Percentiles rank a stretch among this genome's conserved stretches.
Evolutionary conservation across 306 rosid species (phyloP).

Genomic region (Vigna nakashimae): DNA sequence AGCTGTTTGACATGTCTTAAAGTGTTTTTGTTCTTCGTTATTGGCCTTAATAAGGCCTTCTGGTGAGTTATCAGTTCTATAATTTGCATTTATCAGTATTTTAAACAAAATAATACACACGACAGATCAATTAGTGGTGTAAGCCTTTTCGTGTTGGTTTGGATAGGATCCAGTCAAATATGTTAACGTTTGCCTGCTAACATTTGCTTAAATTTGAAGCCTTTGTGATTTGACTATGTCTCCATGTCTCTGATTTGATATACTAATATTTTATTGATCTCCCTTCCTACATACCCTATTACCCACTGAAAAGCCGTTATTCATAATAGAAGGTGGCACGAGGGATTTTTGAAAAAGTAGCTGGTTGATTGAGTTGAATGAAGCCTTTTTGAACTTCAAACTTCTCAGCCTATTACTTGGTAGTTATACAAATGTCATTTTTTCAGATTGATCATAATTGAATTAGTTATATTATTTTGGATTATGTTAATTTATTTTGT

Average conservation of each 20-base stretch:
- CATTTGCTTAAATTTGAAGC: background rate
- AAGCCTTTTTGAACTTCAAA: no score
- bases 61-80: slow-evolving; percentile 41
- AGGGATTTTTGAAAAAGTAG: no score
- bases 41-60: slow-evolving; percentile 29
- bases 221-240: slow-evolving; percentile 13
- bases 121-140: slow-evolving; percentile 8
- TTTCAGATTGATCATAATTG: no score
- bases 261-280: slow-evolving; percentile 11
- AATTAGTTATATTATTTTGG: no score
- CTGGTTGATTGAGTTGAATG: no score
- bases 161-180: background rate
- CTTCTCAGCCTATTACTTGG: no score
- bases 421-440: no score
- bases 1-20: slow-evolving; percentile 33
- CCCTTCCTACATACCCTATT: background rate
- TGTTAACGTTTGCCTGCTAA: slow-evolving; percentile 23
- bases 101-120: slow-evolving; percentile 44
- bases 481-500: no score
- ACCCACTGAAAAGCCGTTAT: no score
- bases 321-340: no score
- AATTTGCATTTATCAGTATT: slow-evolving; percentile 31
- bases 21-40: slow-evolving; percentile 21
- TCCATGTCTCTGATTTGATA: slow-evolving; percentile 16
- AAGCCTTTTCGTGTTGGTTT: background rate